Evolutionary conservation across 2,329 filamentous ascomycete species (phyloP), one percentile per base, ranked within the genome.

Genomic region (Hymenotorrendiella dingleyae): DNA sequence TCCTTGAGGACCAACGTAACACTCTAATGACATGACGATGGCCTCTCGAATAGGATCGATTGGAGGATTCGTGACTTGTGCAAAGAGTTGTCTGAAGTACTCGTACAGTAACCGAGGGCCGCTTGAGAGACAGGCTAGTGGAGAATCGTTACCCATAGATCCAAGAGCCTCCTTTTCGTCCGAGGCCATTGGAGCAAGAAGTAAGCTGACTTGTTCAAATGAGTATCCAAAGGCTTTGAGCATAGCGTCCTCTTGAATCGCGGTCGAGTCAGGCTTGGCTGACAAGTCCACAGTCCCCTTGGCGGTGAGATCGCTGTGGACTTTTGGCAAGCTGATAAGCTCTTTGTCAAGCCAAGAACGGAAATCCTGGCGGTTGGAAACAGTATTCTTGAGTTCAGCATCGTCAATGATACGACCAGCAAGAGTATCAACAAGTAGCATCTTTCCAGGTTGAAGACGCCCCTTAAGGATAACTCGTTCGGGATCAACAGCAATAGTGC

Each of bases 21-120:
- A 94, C 63, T 95, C 90, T 29, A 97, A 71, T 43, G 91, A 96
- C 91, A 97, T 97, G 66, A 97, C 91, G 59, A 96, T 93, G 21
- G 90, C 91, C 73, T 97, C 91, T 66, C 91, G 79, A 57, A 97
- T 97, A 23, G 91, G 91, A 61, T 97, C 91, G 60, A 97, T 97
- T 11, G 91, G 91, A 54, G 91, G 91, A 67, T 97, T 97, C 49
- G 91, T 97, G 64, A 97, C 91, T 69, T 97, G 91, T 8, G 91
- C 91, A 64, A 97, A 97, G 32, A 97, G 82, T 71, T 97, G 87
- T 50, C 91, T 82, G 82, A 97, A 97, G 70, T 97, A 97, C 66
- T 96, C 91, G 65, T 86, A 94, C 16, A 96, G 77, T 41, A 95
- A 73, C 55, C 90, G 86, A 54, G 91, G 89, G 50, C 90, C 86